These are phyloP conservation scores for Hymenoscyphus salicellus DNA, from an alignment of 2,329 filamentous ascomycete species.

Conservation along the genomic window DNA sequence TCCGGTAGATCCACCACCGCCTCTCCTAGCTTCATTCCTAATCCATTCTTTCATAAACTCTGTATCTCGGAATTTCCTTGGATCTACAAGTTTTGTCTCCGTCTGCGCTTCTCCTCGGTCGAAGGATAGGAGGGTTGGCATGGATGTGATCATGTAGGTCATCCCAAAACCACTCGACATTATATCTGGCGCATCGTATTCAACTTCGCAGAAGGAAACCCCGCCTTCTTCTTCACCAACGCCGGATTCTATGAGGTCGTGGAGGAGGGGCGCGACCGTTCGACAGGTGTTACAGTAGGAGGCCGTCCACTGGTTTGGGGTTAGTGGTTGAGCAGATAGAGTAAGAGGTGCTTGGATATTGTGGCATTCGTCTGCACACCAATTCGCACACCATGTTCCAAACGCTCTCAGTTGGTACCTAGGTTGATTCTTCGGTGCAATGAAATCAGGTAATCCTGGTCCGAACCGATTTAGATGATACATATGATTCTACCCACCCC, in stretches of 20 bases:
- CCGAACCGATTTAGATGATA: not conserved
- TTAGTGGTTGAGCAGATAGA: not conserved
- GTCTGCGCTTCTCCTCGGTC: constrained; percentile 52
- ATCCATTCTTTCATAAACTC: constrained; percentile 55
- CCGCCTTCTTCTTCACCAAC: constrained; percentile 56
- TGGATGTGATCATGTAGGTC: constrained; percentile 56
- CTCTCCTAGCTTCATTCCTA: constrained; percentile 47
- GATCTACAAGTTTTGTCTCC: constrained; percentile 49
- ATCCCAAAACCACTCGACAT: constrained; percentile 48
- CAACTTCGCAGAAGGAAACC: constrained; percentile 52
- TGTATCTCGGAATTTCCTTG: constrained; percentile 47
- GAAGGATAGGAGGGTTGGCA: constrained; percentile 58
- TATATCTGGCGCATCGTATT: constrained; percentile 57
- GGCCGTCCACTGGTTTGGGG: constrained; percentile 54
- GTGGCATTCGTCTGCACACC: not conserved
- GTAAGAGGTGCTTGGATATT: not conserved
- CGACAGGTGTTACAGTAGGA: constrained; percentile 57
- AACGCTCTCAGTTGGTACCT: not conserved
- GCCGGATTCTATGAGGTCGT: constrained; percentile 44
- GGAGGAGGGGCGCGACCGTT: constrained; percentile 48
- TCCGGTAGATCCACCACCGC: constrained; percentile 45
- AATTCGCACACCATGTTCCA: not conserved
- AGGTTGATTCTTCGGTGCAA: too few relatives aligned
- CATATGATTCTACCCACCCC: not conserved
- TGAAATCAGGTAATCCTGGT: not conserved